Percentiles rank a stretch among this genome's conserved stretches.
These are phyloP conservation scores for Podaxis mareebaensis DNA, from an alignment of 768 basidiomycete species.

Conservation along the genomic window DNA sequence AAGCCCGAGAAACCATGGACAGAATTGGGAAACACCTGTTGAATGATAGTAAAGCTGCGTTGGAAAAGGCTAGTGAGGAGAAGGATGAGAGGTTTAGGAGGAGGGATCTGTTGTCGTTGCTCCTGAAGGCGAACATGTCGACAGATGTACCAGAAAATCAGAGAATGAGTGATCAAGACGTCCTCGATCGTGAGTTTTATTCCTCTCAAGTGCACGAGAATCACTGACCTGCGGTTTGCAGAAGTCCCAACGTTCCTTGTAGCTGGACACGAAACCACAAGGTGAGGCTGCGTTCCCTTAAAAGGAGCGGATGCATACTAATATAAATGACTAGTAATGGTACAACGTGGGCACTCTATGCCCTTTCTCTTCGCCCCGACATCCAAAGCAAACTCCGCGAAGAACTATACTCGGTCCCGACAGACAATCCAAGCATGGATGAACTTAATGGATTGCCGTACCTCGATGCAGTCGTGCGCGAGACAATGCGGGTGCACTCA, in stretches of 20 bases:
- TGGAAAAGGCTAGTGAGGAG: conserved; percentile 29
- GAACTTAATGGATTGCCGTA: conserved; percentile 65
- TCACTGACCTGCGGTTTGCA: conserved; percentile 21
- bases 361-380: conserved; percentile 46
- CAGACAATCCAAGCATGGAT: conserved; percentile 68
- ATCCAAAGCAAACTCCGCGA: conserved; percentile 58
- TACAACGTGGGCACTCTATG: conserved; percentile 60
- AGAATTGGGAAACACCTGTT: conserved; percentile 53
- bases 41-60: conserved; percentile 45
- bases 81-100: conserved; percentile 31
- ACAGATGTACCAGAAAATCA: conserved; percentile 57
- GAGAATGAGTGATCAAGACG: conserved; percentile 61
- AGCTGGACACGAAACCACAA: conserved; percentile 62
- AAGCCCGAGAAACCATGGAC: conserved; percentile 42
- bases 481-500: conserved; percentile 57
- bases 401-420: conserved; percentile 52
- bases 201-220: background rate
- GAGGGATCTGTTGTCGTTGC: conserved; percentile 60
- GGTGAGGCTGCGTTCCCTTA: conserved; percentile 25
- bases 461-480: conserved; percentile 66
- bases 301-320: background rate
- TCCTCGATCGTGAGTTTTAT: conserved; percentile 47
- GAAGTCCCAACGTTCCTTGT: conserved; percentile 64
- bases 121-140: conserved; percentile 66
- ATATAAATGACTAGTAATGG: conserved; percentile 33